Percentiles rank a stretch among this genome's conserved stretches.
Evolutionary conservation across 2,329 filamentous ascomycete genomes (phyloP).

Genomic region (Calonectria multiphialidica): DNA sequence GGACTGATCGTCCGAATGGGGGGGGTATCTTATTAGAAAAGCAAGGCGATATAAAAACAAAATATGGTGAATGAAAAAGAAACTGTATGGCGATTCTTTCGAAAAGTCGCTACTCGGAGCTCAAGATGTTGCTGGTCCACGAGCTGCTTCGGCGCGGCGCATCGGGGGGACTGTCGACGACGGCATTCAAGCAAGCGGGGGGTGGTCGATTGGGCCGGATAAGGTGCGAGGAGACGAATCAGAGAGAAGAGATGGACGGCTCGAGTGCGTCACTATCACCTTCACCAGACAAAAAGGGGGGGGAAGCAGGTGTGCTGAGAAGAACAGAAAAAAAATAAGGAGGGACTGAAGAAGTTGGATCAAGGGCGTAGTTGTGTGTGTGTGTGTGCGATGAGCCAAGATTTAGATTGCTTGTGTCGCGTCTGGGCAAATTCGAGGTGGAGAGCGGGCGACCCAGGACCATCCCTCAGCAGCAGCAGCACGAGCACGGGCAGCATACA

Average conservation of each 20-base stretch:
- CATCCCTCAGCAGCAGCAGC: neutral
- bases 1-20: neutral
- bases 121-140: conserved; percentile 35
- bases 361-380: neutral
- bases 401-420: neutral
- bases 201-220: neutral
- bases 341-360: neutral
- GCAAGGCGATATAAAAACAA: neutral
- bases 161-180: conserved; percentile 35
- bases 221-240: neutral
- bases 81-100: neutral
- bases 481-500: neutral
- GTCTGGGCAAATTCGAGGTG: conserved; percentile 4
- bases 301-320: neutral
- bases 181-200: conserved; percentile 38
- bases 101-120: conserved; percentile 15
- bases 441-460: neutral
- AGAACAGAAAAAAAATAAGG: neutral
- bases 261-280: neutral
- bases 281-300: neutral
- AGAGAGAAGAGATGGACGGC: neutral
- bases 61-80: too few species aligned
- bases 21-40: conserved; percentile 7
- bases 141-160: conserved; percentile 41
- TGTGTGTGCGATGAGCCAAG: neutral